These are phyloP conservation scores for Mucor racemosus DNA, from an alignment of 371 early-diverging fungal genomes.

Conservation along the genomic window DNA sequence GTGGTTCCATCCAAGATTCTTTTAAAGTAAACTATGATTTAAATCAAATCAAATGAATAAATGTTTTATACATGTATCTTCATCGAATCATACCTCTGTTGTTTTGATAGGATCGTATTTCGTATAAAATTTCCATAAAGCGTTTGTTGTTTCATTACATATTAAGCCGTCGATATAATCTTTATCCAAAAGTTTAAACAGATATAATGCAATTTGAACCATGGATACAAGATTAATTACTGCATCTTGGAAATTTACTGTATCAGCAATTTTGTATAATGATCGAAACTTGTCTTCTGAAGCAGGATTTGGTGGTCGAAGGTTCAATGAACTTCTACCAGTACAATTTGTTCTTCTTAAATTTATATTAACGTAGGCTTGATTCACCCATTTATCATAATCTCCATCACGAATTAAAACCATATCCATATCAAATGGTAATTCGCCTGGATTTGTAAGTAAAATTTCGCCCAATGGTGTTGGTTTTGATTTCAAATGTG, in stretches of 20 bases:
- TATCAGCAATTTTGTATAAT: constrained; percentile 62
- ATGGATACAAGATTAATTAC: constrained; percentile 59
- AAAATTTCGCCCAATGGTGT: constrained; percentile 63
- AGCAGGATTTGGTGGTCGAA: constrained; percentile 63
- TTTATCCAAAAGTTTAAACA: constrained; percentile 55
- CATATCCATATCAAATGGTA: constrained; percentile 65
- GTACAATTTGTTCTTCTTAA: constrained; percentile 66
- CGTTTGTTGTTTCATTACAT: constrained; percentile 63
- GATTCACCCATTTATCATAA: constrained; percentile 58
- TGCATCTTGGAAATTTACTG: constrained; percentile 57
- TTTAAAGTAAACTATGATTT: constrained; percentile 26
- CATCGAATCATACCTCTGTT: constrained; percentile 44
- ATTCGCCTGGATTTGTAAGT: constrained; percentile 61
- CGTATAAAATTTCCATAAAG: constrained; percentile 55
- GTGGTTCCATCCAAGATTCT: constrained; percentile 66
- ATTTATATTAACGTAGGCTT: constrained; percentile 68
- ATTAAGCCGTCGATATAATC: constrained; percentile 64
- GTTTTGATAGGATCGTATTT: constrained; percentile 54
- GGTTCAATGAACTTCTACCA: constrained; percentile 66
- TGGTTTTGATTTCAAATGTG: constrained; percentile 54
- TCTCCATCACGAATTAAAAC: constrained; percentile 68
- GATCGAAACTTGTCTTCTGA: constrained; percentile 70
- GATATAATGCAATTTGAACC: constrained; percentile 59
- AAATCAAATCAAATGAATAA: too few species aligned
- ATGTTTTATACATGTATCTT: too few species aligned